Base-by-base conservation (phyloP, 2,329 filamentous ascomycete genomes). In the Colletotrichum sp. region DNA sequence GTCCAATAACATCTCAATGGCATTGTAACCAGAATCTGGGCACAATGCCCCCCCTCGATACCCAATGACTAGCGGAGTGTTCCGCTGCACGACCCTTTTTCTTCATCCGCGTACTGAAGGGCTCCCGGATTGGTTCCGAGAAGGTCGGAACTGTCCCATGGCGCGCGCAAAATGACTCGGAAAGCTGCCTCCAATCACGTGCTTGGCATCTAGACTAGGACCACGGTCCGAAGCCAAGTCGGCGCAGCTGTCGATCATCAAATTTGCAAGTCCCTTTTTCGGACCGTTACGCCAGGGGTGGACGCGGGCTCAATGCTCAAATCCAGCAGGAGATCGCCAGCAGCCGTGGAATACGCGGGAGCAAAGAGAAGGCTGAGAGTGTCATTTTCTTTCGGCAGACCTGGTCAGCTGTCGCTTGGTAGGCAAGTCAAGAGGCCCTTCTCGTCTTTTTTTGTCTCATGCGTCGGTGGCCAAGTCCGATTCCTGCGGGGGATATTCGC, bases 101-200 rank as follows among this genome's bases (percentile, higher is more conserved):
- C 18, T n/a, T n/a, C 39, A 48, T 48, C 18, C 18, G n/a, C 18
- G 12, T 8, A n/a, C 10, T 52, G 10, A 22, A 52, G 43, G 18
- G 6, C 43, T 48, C 43, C 18, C 43, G 43, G 43, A 48, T 48
- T 48, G 43, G 43, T 48, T 48, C 43, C 43, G 43, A 48, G 43
- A 12, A 48, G 43, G 43, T 48, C 43, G 43, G 43, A 22, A 39
- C 13, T 5, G 1, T 61, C 28, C 55, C 22, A 18, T 27, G 55
- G n/a, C 66, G n/a, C 22, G 66, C 70, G 70, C 25, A n/a, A 36
- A 34, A 52, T 68, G 70, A 72, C 64, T 72, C 64, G 64, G 32
- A 16, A 10, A 39, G 25, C 22, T 16, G 28, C n/a, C 48, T 10
- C 55, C 36, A 55, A 22, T 28, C 18, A 60, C 70, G 34, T 43